Conservation (phyloP, 495 filamentous ascomycete genomes). For the Niebla homalea region DNA sequence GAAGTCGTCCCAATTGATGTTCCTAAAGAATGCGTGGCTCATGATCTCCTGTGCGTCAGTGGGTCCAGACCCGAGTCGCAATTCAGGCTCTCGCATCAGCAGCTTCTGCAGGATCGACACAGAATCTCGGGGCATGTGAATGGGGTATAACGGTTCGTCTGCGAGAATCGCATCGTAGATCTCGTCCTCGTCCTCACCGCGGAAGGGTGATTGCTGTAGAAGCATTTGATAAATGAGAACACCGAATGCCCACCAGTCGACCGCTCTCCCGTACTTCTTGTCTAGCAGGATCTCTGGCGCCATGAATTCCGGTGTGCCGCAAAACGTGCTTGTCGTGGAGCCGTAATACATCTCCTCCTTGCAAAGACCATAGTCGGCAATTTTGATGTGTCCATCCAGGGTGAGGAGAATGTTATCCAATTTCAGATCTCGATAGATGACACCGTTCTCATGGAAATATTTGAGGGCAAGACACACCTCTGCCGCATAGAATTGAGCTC, state of each 20-base stretch:
- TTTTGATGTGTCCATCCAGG: constrained; percentile 95
- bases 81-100: constrained; percentile 84
- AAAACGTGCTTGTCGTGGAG: constrained; percentile 93
- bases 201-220: constrained; percentile 95
- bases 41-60: constrained; percentile 99
- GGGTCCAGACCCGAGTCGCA: constrained; percentile 82
- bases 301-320: constrained; percentile 99
- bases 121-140: constrained; percentile 97
- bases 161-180: constrained; percentile 99
- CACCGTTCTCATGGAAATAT: constrained; percentile 98
- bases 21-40: constrained; percentile 96
- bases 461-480: constrained; percentile 96
- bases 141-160: constrained; percentile 94
- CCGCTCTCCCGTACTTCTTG: constrained; percentile 96
- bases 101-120: constrained; percentile 98
- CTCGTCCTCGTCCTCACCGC: constrained; percentile 97
- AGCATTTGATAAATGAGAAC: constrained; percentile 99
- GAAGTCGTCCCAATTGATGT: constrained; percentile 97
- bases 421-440: constrained; percentile 98
- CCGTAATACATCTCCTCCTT: constrained; percentile 99
- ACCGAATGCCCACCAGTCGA: constrained; percentile 99
- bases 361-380: constrained; percentile 96
- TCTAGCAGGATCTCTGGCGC: constrained; percentile 97
- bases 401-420: constrained; percentile 97
- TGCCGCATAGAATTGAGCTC: constrained; percentile 96